Evolutionary conservation across 2,329 filamentous ascomycete genomes (phyloP).

Genomic region (Clarireedia homoeocarpa): DNA sequence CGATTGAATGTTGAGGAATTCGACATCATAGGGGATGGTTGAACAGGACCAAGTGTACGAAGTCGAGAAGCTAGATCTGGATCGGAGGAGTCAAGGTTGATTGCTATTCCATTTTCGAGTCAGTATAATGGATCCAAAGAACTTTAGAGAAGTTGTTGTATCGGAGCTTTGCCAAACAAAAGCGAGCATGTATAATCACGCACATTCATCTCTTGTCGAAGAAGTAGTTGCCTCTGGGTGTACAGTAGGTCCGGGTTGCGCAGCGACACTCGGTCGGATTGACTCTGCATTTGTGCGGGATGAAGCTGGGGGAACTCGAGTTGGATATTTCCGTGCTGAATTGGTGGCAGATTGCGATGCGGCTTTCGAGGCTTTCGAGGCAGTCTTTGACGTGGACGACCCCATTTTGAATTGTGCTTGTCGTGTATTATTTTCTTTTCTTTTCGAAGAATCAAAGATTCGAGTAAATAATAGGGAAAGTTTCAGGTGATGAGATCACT

Average conservation of each 20-base stretch:
- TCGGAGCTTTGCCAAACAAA: background rate
- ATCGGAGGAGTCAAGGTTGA: constrained; percentile 13
- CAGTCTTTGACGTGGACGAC: constrained; percentile 22
- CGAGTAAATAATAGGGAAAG: background rate
- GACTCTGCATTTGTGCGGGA: constrained; percentile 9
- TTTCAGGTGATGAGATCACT: background rate
- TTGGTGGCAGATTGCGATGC: constrained; percentile 13
- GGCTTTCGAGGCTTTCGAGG: constrained; percentile 15
- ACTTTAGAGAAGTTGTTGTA: background rate
- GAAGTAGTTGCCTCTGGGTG: constrained; percentile 10
- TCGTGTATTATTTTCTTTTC: background rate
- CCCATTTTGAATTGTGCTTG: constrained; percentile 17
- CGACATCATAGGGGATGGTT: constrained; percentile 24
- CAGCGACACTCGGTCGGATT: constrained; percentile 3
- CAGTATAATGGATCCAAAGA: background rate
- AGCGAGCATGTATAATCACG: background rate
- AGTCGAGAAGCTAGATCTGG: constrained; percentile 21
- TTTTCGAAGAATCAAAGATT: background rate
- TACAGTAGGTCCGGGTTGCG: constrained; percentile 7
- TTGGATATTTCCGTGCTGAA: constrained; percentile 26
- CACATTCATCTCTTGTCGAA: constrained; percentile 10
- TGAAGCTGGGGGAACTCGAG: constrained; percentile 17
- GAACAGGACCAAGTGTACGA: constrained; percentile 22
- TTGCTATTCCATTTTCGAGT: constrained; percentile 1
- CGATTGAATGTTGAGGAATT: constrained; percentile 24